Conservation (phyloP, 768 basidiomycete genomes). For the Lactarius tabidus region DNA sequence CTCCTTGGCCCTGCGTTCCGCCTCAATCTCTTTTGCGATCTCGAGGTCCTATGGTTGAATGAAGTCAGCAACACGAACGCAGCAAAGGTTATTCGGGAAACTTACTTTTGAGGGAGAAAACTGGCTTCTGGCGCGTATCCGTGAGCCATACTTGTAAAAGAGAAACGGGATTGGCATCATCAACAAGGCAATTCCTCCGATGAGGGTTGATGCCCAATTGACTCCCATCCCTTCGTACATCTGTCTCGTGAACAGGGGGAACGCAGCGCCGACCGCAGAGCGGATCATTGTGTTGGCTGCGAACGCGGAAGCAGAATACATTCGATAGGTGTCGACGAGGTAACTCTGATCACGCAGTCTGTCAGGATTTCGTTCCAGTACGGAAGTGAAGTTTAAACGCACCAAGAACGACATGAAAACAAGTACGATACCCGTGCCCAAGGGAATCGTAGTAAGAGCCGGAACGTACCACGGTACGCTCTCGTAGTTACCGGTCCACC, state of each 20-base stretch:
- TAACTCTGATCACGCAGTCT: slow-evolving; percentile 5
- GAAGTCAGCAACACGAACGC: background rate
- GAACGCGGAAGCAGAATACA: slow-evolving; percentile 18
- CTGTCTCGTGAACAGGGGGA: slow-evolving; percentile 14
- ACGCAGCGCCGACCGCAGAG: slow-evolving; percentile 4
- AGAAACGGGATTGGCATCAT: slow-evolving; percentile 13
- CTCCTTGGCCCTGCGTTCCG: background rate
- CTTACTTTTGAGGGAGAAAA: slow-evolving; percentile 17
- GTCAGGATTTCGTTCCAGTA: background rate
- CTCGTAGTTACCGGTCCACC: slow-evolving; percentile 16
- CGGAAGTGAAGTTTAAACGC: background rate
- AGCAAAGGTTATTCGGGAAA: background rate
- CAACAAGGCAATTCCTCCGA: background rate
- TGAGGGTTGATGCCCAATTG: slow-evolving; percentile 18
- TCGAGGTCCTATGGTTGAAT: background rate
- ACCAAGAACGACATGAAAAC: slow-evolving; percentile 18
- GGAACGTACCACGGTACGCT: slow-evolving; percentile 18
- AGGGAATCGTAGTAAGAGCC: slow-evolving; percentile 7
- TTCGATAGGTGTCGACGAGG: slow-evolving; percentile 18
- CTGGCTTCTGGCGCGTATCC: slow-evolving; percentile 9
- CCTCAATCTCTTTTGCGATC: slow-evolving; percentile 1
- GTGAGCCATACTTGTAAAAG: slow-evolving; percentile 15
- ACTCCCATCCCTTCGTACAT: slow-evolving; percentile 16
- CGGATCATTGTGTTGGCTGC: slow-evolving; percentile 15
- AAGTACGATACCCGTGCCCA: background rate